Percentiles rank a stretch among this genome's conserved stretches.
phyloP scores from a whole-genome alignment of 106 monocot species.

The Apostasia shenzhenica region DNA sequence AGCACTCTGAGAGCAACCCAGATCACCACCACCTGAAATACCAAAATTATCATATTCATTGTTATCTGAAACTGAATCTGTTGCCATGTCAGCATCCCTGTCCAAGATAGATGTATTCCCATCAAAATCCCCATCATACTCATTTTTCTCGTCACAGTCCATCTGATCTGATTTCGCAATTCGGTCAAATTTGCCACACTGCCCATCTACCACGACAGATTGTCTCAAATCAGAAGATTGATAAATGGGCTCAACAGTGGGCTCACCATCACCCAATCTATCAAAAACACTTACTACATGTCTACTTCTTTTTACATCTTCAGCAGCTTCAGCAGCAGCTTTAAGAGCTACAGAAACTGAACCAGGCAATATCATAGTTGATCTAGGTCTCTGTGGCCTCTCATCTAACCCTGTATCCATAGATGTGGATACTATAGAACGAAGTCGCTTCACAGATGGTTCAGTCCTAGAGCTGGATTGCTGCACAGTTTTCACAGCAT shows the following conservation, averaged over 20 bases:
- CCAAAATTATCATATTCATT: conserved; percentile 33
- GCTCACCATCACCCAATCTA: conserved; percentile 34
- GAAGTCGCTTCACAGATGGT: conserved; percentile 48
- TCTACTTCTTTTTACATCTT: conserved; percentile 53
- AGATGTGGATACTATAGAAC: conserved; percentile 68
- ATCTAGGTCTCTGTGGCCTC: conserved; percentile 28
- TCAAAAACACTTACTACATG: conserved; percentile 57
- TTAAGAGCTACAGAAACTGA: conserved; percentile 41
- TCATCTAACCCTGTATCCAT: conserved; percentile 23
- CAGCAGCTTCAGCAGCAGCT: conserved; percentile 77
- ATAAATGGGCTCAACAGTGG: not conserved
- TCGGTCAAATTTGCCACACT: conserved; percentile 30
- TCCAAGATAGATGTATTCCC: conserved; percentile 25
- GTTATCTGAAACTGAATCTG: conserved; percentile 47
- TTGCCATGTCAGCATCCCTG: conserved; percentile 14
- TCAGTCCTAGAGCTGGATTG: conserved; percentile 33
- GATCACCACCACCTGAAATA: conserved; percentile 12
- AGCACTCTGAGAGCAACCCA: conserved; percentile 27
- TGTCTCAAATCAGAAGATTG: conserved; percentile 18
- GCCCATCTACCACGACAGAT: conserved; percentile 13
- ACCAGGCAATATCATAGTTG: conserved; percentile 27
- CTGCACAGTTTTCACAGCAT: conserved; percentile 67
- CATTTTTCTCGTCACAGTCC: conserved; percentile 29
- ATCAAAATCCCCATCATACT: conserved; percentile 23
- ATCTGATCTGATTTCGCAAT: conserved; percentile 2